Evolutionary conservation across 2,329 filamentous ascomycete species (phyloP).

Genomic region (Diplodia seriata): DNA sequence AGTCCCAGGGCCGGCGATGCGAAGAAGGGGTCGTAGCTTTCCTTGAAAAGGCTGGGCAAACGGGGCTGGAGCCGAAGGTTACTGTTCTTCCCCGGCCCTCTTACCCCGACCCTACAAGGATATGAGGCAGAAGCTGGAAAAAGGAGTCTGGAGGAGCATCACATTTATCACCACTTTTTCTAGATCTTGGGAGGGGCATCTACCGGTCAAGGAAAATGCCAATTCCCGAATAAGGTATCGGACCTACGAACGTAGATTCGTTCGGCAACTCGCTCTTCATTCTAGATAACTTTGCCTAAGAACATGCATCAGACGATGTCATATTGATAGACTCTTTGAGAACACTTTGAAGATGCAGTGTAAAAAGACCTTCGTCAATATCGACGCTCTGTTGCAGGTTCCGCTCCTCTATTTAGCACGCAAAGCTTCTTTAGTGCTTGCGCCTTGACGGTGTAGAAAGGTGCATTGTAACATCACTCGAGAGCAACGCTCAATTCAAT

Average conservation of each 20-base stretch:
- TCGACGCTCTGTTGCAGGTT: too few species aligned
- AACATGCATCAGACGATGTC: background rate
- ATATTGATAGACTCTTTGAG: background rate
- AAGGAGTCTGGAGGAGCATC: too few species aligned
- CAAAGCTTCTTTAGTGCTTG: background rate
- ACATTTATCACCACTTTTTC: too few species aligned
- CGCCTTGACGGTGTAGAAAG: too few species aligned
- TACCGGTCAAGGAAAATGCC: background rate
- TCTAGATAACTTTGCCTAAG: background rate
- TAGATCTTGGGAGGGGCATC: background rate
- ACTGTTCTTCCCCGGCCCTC: background rate
- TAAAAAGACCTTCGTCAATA: background rate
- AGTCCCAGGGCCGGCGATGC: background rate
- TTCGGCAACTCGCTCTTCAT: background rate
- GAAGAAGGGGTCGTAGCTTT: slow-evolving; percentile 6
- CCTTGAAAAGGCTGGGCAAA: background rate
- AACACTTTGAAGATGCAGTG: background rate
- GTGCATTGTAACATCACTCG: too few species aligned
- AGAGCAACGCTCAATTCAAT: background rate
- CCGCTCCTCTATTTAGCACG: too few species aligned
- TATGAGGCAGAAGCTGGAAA: too few species aligned
- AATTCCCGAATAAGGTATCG: background rate
- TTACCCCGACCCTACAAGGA: too few species aligned
- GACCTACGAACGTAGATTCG: background rate
- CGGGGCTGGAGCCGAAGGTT: background rate